Evolutionary conservation across 768 basidiomycete species (phyloP).

Genomic region (Pisolithus microcarpus): DNA sequence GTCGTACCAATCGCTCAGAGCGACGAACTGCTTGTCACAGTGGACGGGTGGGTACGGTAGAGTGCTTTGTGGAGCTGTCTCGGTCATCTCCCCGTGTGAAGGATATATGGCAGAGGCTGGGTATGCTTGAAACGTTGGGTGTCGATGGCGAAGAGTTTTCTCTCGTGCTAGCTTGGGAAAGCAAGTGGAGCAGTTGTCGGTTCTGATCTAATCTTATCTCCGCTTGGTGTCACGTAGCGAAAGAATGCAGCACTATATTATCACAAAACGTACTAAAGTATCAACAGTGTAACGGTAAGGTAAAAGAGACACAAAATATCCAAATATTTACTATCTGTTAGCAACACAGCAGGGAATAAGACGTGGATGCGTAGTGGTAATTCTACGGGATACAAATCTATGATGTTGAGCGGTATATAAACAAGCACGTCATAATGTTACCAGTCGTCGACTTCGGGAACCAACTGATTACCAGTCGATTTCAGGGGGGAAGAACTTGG

Average conservation of each 20-base stretch:
- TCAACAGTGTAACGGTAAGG: neutral
- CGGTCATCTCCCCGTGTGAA: neutral
- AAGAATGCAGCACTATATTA: constrained; percentile 4
- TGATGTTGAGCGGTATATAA: neutral
- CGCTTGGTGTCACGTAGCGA: neutral
- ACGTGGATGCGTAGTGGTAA: neutral
- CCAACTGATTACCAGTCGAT: constrained; percentile 64
- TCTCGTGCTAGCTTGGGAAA: neutral
- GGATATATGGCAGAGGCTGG: too few relatives aligned
- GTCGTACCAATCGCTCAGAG: constrained; percentile 84
- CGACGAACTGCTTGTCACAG: constrained; percentile 58
- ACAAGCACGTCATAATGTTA: neutral
- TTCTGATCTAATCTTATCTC: neutral
- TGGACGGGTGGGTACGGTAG: constrained; percentile 79
- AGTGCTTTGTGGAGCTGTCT: constrained; percentile 39
- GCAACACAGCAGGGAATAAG: neutral
- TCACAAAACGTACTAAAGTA: neutral
- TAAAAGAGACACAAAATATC: neutral
- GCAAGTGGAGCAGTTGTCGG: neutral
- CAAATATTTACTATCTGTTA: neutral
- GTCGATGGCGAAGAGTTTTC: neutral
- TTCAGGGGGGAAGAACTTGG: constrained; percentile 76
- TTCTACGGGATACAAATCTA: neutral
- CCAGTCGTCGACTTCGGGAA: neutral
- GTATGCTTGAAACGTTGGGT: too few relatives aligned